A percentile compares a stretch with the other conserved stretches of the same genome.
phyloP scores from a whole-genome alignment of 805 yeast genomes.

The Myxozyma monticola region DNA sequence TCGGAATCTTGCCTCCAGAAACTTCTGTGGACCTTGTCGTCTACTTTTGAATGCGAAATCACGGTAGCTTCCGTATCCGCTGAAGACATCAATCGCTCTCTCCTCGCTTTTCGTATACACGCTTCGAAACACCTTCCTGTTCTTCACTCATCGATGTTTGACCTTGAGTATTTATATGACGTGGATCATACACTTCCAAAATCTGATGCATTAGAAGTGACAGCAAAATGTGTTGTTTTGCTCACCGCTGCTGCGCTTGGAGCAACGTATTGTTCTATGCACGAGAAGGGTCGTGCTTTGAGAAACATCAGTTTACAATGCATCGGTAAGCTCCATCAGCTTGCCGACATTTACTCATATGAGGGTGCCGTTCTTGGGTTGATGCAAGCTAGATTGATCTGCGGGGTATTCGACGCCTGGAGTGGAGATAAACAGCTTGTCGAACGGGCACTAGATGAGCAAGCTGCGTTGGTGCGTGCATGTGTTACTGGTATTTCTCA shows the following conservation, averaged over 20 bases:
- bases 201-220: not conserved
- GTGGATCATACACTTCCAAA: not conserved
- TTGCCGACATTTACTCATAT: not conserved
- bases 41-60: slow-evolving; percentile 2
- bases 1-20: slow-evolving; percentile 1
- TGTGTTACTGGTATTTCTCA: slow-evolving; percentile 16
- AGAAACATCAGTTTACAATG: slow-evolving; percentile 7
- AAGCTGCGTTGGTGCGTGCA: slow-evolving; percentile 15
- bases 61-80: not conserved
- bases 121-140: slow-evolving; percentile 1
- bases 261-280: not conserved
- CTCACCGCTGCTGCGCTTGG: slow-evolving; percentile 15
- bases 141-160: slow-evolving; percentile 7
- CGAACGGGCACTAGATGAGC: slow-evolving; percentile 21
- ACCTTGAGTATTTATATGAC: not conserved
- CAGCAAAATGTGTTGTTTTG: slow-evolving; percentile 2
- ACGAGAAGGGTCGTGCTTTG: slow-evolving; percentile 5
- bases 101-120: slow-evolving; percentile 7
- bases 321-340: not conserved
- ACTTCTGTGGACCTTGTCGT: not conserved
- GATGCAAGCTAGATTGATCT: slow-evolving; percentile 18
- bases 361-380: slow-evolving; percentile 4
- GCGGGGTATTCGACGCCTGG: slow-evolving; percentile 22
- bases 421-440: slow-evolving; percentile 10
- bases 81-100: not conserved